Evolutionary conservation across 257 asterid species (phyloP), one percentile per base, ranked within the genome.

Genomic region (Lavandula angustifolia): DNA sequence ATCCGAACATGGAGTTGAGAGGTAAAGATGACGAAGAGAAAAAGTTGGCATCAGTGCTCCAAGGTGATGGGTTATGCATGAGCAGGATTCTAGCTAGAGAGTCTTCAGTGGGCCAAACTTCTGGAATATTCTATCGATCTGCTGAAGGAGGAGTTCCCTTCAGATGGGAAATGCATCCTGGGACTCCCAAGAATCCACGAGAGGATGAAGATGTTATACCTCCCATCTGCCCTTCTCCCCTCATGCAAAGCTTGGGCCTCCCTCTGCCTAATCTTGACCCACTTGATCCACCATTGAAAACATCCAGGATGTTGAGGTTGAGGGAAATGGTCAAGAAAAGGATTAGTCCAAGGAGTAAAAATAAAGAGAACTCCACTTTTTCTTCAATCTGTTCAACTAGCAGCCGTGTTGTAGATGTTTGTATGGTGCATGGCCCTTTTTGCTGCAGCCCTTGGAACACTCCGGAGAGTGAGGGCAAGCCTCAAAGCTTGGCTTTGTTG

Each of bases 141-240:
- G 69, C 81, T 0, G 92, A 80, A 68, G 95, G 95, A 38, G 80
- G 95, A 38, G 80, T 90, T 22, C 97, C 97, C 0, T 85, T 90
- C 66, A 38, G 65, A 65, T 90, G 97, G 96, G 97, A 90, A 59
- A 82, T 44, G 87, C 75, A 64, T 35, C 97, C 97, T 0, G 97
- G 96, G n/a, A 90, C 84, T 0, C 81, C 97, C 0, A 83, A 71
- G 52, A 61, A 76, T 69, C 82, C 75, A n/a, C 84, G 76, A 1
- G 75, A 78, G 62, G 81, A 37, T 3, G 62, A 77, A 34, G 81
- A 22, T 22, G 27, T 34, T 3, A 44, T 87, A 22, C 86, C 81
- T 3, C 94, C 95, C 3, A 76, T 82, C 3, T 74, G 90, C 67
- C 97, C 95, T 27, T 81, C 95, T 4, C 95, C 96, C 2, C 56